Evolutionary conservation across 441 rosid species (phyloP).

Genomic region (Eutrema salsugineum): DNA sequence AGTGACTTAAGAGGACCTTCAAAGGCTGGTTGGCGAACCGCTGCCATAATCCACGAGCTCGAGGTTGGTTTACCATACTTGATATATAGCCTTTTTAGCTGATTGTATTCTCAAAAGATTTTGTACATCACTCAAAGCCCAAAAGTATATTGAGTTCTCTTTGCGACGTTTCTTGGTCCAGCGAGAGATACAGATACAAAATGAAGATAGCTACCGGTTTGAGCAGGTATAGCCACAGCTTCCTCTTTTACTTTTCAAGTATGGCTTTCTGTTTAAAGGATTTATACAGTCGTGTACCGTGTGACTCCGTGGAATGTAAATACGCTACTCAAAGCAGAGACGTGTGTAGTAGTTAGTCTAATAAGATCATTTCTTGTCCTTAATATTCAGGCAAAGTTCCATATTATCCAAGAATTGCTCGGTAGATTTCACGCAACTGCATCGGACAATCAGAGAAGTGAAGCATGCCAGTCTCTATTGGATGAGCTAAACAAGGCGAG

Average conservation of each 20-base stretch:
- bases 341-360: background rate
- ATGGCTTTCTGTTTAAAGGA: background rate
- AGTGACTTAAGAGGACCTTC: conserved; percentile 97
- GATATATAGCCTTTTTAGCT: background rate
- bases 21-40: conserved; percentile 99
- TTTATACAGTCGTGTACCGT: background rate
- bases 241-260: conserved; percentile 2
- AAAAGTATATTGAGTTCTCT: background rate
- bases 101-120: background rate
- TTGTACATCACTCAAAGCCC: background rate
- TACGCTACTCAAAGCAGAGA: background rate
- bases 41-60: conserved; percentile 93
- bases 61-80: conserved; percentile 50
- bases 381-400: conserved; percentile 73
- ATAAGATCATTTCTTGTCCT: background rate
- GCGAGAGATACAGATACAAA: conserved; percentile 83
- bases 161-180: conserved; percentile 38
- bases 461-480: conserved; percentile 52
- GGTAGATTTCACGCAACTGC: conserved; percentile 72
- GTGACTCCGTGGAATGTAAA: background rate
- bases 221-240: conserved; percentile 65
- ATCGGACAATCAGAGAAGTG: conserved; percentile 44
- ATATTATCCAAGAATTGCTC: conserved; percentile 90
- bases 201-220: conserved; percentile 69
- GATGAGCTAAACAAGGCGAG: conserved; percentile 74